Evolutionary conservation across 768 basidiomycete genomes (phyloP), one percentile per base, ranked within the genome.

Genomic region (Tylopilus sp.): DNA sequence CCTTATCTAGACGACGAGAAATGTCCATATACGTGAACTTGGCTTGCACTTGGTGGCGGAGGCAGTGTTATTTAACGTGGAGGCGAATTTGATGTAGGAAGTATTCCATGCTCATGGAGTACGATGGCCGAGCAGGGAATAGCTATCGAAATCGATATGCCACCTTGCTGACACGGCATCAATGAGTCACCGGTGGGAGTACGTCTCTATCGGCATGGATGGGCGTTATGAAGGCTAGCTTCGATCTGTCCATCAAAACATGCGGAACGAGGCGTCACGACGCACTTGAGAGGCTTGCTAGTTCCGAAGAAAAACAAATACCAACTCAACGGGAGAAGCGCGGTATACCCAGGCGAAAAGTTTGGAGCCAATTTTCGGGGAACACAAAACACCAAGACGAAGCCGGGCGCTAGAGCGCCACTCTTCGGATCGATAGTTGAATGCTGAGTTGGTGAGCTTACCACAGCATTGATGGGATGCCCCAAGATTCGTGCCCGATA

Each of bases 271-370:
- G 35, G 53, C 46, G 57, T 59, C 57, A 31, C 28, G 54, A 49
- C 60, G 61, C 60, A 61, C 46, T 60, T 61, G 61, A 49, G 57
- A 50, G 47, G 33, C n/a, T 7, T 41, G 22, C 25, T 21, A 36
- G 56, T 55, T 57, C 55, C 39, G 36, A 33, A 18, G n/a, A 43
- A 48, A 20, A 51, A 22, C 20, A 20, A 40, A 44, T 18, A 20
- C 6, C 13, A 39, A 20, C 20, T 50, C 43, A 42, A 43, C 45
- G 48, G 47, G 41, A 47, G 50, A 56, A 40, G 38, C 30, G 15
- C 5, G 18, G 20, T 33, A 17, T 35, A 35, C 33, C 4, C 3
- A 30, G 26, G 25, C 35, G 39, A 33, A 48, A 9, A 22, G 22
- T 21, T 28, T n/a, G 15, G 21, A 38, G n/a, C 28, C 33, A 12